Base-by-base conservation (phyloP, 768 basidiomycete species). In the Lactarius trivialis region DNA sequence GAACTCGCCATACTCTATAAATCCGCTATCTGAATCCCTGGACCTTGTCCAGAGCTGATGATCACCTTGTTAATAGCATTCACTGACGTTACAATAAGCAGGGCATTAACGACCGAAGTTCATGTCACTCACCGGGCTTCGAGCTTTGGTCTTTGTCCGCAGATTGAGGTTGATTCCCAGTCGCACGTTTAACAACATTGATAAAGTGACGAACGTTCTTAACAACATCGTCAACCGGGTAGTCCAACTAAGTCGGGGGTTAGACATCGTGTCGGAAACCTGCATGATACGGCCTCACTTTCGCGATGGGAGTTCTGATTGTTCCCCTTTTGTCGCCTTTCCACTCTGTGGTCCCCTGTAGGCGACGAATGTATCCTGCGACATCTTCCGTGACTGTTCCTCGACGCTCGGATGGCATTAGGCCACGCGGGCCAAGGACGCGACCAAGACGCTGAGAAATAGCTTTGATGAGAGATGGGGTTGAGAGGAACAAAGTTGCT, bases 321-420 rank as follows among this genome's bases (percentile, higher is more conserved):
- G 85, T 86, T 8, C 96, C 94, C 32, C 79, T 73, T 71, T 88
- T 88, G 75, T 97, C 93, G 9, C 91, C 92, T 74, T 86, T 91
- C 93, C 96, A 99, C 71, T 98, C 94, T 51, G 87, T 85, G 4
- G 87, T 86, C 14, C 91, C 92, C 60, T 85, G 82, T 37, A 96
- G 81, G 54, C 84, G 83, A 68, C 83, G 80, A 60, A 99, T 85
- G 66, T 89, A 95, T 14, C 85, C 85, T 15, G 80, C 86, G 45
- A 98, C 79, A 63, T 98, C 92, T 55, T 93, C 90, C 1, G 92
- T 91, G 21, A 98, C 96, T 1, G 95, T 95, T 5, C 97, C 97
- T 60, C 94, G 82, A 72, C 94, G 86, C 65, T 89, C 91, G 7
- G 91, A 89, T 12, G 97, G 97, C 95, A 99, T 97, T 50, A 98